Percentiles rank a stretch among this genome's conserved stretches.
phyloP scores from a whole-genome alignment of 108 stramenopile species.

The Epithemia pelagica region DNA sequence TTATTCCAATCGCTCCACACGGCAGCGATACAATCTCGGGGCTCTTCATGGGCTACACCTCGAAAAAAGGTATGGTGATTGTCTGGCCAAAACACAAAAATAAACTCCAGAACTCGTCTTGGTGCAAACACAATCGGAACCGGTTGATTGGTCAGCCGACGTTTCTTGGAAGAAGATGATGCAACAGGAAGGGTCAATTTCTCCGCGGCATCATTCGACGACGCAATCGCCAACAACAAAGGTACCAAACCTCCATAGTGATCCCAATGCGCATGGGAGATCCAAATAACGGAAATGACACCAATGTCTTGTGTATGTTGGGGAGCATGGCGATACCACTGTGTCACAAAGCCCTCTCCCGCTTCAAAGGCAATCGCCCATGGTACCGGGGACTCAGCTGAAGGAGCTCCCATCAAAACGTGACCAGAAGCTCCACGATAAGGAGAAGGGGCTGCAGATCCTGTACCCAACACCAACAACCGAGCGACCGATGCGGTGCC shows the following conservation, averaged over 20 bases:
- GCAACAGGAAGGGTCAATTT: slow-evolving; percentile 12
- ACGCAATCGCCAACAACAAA: slow-evolving; percentile 28
- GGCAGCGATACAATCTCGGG: neutral
- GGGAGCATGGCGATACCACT: slow-evolving; percentile 35
- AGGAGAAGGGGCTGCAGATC: slow-evolving; percentile 81
- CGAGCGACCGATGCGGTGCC: slow-evolving; percentile 10
- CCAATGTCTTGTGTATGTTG: neutral
- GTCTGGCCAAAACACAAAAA: slow-evolving; percentile 9
- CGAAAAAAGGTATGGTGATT: neutral
- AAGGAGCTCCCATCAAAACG: slow-evolving; percentile 31
- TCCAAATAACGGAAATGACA: slow-evolving; percentile 61
- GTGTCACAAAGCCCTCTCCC: slow-evolving; percentile 65
- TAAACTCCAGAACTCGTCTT: slow-evolving; percentile 34
- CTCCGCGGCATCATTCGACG: neutral
- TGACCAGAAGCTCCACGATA: slow-evolving; percentile 64
- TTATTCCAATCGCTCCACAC: neutral
- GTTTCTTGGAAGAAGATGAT: slow-evolving; percentile 12
- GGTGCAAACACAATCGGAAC: slow-evolving; percentile 32
- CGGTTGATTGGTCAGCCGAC: neutral
- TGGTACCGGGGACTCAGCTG: neutral
- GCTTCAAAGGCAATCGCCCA: slow-evolving; percentile 52
- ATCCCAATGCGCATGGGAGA: slow-evolving; percentile 79
- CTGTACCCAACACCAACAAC: slow-evolving; percentile 69
- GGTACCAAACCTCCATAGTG: slow-evolving; percentile 66
- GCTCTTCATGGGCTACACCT: slow-evolving; percentile 6